Conservation (phyloP, 805 yeast species). For the Suhomyces sp. region DNA sequence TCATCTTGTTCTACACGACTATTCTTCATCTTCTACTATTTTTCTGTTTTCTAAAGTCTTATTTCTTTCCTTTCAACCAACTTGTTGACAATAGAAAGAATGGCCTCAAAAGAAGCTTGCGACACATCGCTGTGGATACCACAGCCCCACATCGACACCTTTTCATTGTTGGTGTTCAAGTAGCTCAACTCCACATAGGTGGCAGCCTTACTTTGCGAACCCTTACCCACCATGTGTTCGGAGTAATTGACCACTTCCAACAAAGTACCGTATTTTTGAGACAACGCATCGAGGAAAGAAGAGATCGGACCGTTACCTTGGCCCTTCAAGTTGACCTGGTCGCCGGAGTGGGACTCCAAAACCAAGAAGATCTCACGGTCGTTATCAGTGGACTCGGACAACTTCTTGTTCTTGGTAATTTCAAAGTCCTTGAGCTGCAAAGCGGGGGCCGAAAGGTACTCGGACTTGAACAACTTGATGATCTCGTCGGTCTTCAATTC, state of each 20-base stretch:
- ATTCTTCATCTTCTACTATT: too few species aligned
- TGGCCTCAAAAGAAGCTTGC: constrained; percentile 37
- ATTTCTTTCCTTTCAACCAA: constrained; percentile 29
- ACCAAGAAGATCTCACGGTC: constrained; percentile 22
- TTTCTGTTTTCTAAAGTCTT: constrained; percentile 10
- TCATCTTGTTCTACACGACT: too few species aligned
- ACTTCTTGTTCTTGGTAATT: constrained; percentile 17
- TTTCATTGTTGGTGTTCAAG: constrained; percentile 31
- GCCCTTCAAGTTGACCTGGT: constrained; percentile 41
- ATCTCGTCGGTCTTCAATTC: constrained; percentile 70
- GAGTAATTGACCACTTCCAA: constrained; percentile 65
- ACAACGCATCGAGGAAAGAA: constrained; percentile 63
- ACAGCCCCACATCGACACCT: constrained; percentile 40
- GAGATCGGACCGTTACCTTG: constrained; percentile 80
- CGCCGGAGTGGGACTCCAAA: constrained; percentile 13
- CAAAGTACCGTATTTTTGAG: constrained; percentile 47
- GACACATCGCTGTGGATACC: constrained; percentile 44
- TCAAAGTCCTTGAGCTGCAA: constrained; percentile 22
- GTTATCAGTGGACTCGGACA: constrained; percentile 5
- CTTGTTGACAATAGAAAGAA: constrained; percentile 22
- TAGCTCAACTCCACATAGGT: constrained; percentile 59
- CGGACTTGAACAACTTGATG: constrained; percentile 49
- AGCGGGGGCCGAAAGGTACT: constrained; percentile 40
- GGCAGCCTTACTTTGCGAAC: constrained; percentile 71
- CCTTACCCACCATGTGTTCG: constrained; percentile 73